Conservation (phyloP, 1,139 yeast genomes). For the Candida labiduridarum region DNA sequence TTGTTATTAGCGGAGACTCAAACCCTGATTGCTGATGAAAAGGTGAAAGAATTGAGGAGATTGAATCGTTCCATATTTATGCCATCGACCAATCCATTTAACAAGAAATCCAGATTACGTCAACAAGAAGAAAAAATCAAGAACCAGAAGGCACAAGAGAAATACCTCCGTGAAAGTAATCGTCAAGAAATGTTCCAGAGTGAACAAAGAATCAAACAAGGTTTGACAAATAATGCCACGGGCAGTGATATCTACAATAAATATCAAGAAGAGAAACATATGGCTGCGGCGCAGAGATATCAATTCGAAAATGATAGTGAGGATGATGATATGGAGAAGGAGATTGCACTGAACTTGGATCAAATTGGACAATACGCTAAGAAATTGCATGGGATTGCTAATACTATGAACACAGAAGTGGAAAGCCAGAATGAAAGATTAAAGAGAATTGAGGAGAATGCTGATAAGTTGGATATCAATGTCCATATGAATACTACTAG, state of each 20-base stretch:
- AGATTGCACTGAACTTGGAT: constrained; percentile 54
- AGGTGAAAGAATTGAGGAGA: constrained; percentile 77
- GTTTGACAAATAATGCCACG: constrained; percentile 42
- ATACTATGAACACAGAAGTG: constrained; percentile 50
- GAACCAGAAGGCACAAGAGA: constrained; percentile 65
- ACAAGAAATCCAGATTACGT: constrained; percentile 72
- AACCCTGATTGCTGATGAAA: constrained; percentile 79
- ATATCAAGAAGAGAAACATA: constrained; percentile 51
- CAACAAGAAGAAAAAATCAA: constrained; percentile 76
- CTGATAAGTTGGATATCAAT: constrained; percentile 57
- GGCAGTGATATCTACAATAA: constrained; percentile 45
- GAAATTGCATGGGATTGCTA: constrained; percentile 48
- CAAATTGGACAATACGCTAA: constrained; percentile 50
- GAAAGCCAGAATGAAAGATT: constrained; percentile 52
- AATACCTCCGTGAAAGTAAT: constrained; percentile 46
- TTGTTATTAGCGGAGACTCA: constrained; percentile 80
- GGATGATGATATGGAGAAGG: constrained; percentile 63
- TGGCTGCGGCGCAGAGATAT: constrained; percentile 48
- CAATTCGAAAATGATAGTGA: constrained; percentile 58
- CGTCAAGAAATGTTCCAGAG: constrained; percentile 48
- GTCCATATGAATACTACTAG: constrained; percentile 53
- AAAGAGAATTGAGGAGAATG: constrained; percentile 55
- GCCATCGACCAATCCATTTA: constrained; percentile 89
- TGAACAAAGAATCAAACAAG: constrained; percentile 48
- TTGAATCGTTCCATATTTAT: constrained; percentile 82